Evolutionary conservation across 225 moss, liverwort and hornwort genomes (phyloP).

Genomic region (Takakia lepidozioides): DNA sequence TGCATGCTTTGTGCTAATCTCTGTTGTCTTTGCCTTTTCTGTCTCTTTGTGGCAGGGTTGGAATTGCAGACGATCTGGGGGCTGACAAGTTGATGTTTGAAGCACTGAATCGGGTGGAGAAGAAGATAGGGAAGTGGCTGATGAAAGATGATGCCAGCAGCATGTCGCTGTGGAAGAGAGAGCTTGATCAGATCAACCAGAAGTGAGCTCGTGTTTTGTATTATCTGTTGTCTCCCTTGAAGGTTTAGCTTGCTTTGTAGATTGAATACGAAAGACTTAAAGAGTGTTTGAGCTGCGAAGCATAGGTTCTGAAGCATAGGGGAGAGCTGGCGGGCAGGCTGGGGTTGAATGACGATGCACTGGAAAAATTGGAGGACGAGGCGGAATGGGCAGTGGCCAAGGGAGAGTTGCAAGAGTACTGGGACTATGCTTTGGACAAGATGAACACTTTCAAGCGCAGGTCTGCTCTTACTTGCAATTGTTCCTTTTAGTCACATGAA

Average conservation of each 20-base stretch:
- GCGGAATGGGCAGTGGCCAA: slow-evolving; percentile 70
- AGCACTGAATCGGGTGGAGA: slow-evolving; percentile 90
- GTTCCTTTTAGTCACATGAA: background rate
- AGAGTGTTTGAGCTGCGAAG: background rate
- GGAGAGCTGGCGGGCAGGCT: slow-evolving; percentile 26
- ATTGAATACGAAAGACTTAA: background rate
- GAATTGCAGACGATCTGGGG: slow-evolving; percentile 78
- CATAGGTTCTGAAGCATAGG: background rate
- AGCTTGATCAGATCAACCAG: slow-evolving; percentile 77
- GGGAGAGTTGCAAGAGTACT: slow-evolving; percentile 72
- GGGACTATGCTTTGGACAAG: slow-evolving; percentile 59
- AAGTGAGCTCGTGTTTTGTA: slow-evolving; percentile 36
- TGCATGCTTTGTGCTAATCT: background rate
- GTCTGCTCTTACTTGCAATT: slow-evolving; percentile 13
- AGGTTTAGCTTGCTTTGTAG: background rate
- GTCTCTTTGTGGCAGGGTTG: slow-evolving; percentile 29
- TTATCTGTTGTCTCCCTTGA: background rate
- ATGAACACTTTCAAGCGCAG: slow-evolving; percentile 93
- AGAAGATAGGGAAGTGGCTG: slow-evolving; percentile 67
- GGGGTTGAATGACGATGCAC: slow-evolving; percentile 58
- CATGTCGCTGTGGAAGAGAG: slow-evolving; percentile 61
- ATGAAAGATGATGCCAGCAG: slow-evolving; percentile 65
- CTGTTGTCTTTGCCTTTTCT: too few relatives aligned
- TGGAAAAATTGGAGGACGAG: slow-evolving; percentile 82
- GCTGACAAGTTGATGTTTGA: slow-evolving; percentile 63